A percentile compares a stretch with the other conserved stretches of the same genome.
phyloP scores from a whole-genome alignment of 2,329 filamentous ascomycete genomes.

The Phoma sp. region DNA sequence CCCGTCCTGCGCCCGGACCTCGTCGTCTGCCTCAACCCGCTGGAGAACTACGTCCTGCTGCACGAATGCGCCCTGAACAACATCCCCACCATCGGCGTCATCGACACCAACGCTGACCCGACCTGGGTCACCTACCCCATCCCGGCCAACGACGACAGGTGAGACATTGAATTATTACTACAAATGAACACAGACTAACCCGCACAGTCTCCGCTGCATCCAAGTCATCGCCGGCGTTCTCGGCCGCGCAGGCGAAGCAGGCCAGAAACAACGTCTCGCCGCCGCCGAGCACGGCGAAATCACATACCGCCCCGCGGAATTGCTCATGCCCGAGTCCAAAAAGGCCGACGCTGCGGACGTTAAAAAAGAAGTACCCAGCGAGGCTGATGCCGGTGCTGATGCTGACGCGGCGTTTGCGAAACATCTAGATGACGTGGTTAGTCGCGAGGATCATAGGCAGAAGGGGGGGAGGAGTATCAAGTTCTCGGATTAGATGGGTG shows the following conservation, averaged over 20 bases:
- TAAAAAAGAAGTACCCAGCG: background rate
- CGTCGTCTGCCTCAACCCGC: conserved; percentile 88
- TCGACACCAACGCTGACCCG: conserved; percentile 92
- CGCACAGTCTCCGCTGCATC: conserved; percentile 75
- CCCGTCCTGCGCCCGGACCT: conserved; percentile 82
- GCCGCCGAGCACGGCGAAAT: conserved; percentile 68
- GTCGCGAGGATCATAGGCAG: conserved; percentile 33
- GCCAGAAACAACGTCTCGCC: conserved; percentile 71
- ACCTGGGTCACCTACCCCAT: conserved; percentile 97
- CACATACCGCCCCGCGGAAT: conserved; percentile 58
- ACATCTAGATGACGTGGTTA: conserved; percentile 35
- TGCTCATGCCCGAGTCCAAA: conserved; percentile 23
- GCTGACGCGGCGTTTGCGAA: conserved; percentile 16
- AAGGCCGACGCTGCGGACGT: conserved; percentile 6
- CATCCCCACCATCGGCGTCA: conserved; percentile 91
- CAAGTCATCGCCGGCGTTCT: conserved; percentile 85
- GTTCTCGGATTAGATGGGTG: conserved; percentile 6
- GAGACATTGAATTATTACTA: conserved; percentile 34
- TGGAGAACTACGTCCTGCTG: conserved; percentile 89
- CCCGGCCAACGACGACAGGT: conserved; percentile 95
- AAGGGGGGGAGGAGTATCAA: conserved; percentile 31
- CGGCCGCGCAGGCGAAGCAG: conserved; percentile 81
- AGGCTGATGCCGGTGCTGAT: background rate
- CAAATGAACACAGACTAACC: background rate
- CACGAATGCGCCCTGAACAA: conserved; percentile 89